Percentiles rank a stretch among this genome's conserved stretches.
Evolutionary conservation across 768 basidiomycete genomes (phyloP).

Genomic region (Sistotremastrum niveocremeum): DNA sequence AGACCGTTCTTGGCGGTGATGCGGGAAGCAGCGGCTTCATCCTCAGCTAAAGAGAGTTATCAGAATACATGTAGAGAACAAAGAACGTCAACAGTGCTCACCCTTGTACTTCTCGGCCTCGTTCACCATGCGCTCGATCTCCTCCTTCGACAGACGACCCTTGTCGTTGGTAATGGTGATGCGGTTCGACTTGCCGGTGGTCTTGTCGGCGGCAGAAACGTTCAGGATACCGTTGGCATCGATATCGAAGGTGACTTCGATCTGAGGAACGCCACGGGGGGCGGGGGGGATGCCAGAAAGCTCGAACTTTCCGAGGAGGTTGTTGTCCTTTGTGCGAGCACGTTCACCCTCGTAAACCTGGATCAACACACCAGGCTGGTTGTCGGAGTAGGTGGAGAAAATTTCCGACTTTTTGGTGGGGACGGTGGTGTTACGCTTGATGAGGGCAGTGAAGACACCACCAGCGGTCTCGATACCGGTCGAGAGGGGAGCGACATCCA

Average conservation of each 20-base stretch:
- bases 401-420: constrained; percentile 98
- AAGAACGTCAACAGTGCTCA: constrained; percentile 18
- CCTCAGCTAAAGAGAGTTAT: constrained; percentile 44
- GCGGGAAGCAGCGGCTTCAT: constrained; percentile 73
- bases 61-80: constrained; percentile 2
- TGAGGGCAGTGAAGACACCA: constrained; percentile 97
- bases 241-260: constrained; percentile 97
- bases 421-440: constrained; percentile 97
- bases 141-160: constrained; percentile 92
- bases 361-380: constrained; percentile 96
- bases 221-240: constrained; percentile 95
- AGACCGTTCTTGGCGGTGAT: constrained; percentile 83
- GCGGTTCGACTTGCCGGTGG: constrained; percentile 89
- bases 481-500: constrained; percentile 85
- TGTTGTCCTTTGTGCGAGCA: constrained; percentile 98
- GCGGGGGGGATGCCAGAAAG: constrained; percentile 93
- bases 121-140: constrained; percentile 93
- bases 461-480: constrained; percentile 97
- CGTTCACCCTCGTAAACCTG: constrained; percentile 98
- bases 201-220: constrained; percentile 92
- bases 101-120: constrained; percentile 92
- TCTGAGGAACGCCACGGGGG: constrained; percentile 93
- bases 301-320: constrained; percentile 96
- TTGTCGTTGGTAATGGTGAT: constrained; percentile 96
- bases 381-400: constrained; percentile 97